Base-by-base conservation (phyloP, 768 basidiomycete species). In the Termitomyces sp. region DNA sequence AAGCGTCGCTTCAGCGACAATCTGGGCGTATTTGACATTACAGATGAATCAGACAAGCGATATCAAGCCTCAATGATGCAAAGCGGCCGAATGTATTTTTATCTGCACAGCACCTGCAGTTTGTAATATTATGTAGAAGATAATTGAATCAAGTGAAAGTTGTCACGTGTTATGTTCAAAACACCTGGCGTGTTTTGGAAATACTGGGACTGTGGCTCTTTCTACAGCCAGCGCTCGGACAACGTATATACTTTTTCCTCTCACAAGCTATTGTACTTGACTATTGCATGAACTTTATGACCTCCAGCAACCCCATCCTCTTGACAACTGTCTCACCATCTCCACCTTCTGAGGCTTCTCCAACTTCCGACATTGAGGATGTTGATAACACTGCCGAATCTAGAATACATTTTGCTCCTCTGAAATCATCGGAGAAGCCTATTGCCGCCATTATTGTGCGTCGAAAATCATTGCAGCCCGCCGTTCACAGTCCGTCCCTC, bases 371-470 rank as follows among this genome's bases (percentile, higher is more conserved):
- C 65, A 71, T 64, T 56, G 78, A 66, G 55, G 78, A 82, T 64
- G 70, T 66, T 28, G 76, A 68, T 64, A 73, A 79, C 59, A 74
- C 75, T 13, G 71, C 76, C 47, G 66, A 73, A 26, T 75, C 79
- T 14, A 73, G 73, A 62, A 68, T 80, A 28, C 76, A 79, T 65
- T 80, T 82, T 67, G 82, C 79, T 10, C 77, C 80, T 33, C 63
- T 80, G 20, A 77, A 71, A 57, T 80, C 84, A 6, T 81, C 81
- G 36, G 82, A 83, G 69, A 80, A 80, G 62, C 73, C 71, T 55
- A 76, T 77, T 59, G 64, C 71, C 24, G 67, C 75, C 43, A 63
- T 72, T 48, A 60, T 68, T 26, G 64, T 70, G 60, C 68, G 66
- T 60, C 62, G 67, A n/a, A 62, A 59, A 57, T 67, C 64, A 44